Evolutionary conservation across 2,329 filamentous ascomycete species (phyloP), one percentile per base, ranked within the genome.

Genomic region (Xylariaceae sp.): DNA sequence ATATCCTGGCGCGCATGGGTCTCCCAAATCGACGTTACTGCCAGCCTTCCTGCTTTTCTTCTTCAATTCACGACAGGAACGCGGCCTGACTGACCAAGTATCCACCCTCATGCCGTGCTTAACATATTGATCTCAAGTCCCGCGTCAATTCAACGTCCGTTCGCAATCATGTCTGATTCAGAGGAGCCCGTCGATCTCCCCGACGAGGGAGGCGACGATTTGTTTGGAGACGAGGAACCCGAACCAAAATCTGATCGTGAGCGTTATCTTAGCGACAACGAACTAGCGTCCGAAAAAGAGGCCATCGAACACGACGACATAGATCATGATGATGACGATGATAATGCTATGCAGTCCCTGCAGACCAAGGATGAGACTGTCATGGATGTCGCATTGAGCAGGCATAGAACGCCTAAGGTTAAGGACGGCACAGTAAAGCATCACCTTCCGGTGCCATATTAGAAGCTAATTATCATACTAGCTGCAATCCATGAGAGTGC

Each of bases 401-500:
- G 89, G 39, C 89, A 92, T 69, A 79, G 83, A 44, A 75, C 87
- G 11, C 89, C 89, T 11, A 87, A 88, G 65, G 81, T 87, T 30
- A 85, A 81, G 59, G 86, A 92, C 67, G 85, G 85, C 66, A 82
- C 84, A 70, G 88, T 92, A 75, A 64, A 81, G 69, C 39, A 7
- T 6, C 10, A 21, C 11, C 33, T 21, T 18, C 16, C 3, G 16
- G 1, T 6, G 10, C 4, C 2, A 26, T 8, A 18, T n/a, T 18
- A 21, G 16, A 15, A 7, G 32, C 50, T 60, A 33, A 57, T 26
- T 26, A 15, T 21, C 62, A n/a, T 71, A 42, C 66, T 59, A 90
- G 87, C 77, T 90, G 42, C 87, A 88, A 70, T 78, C 87, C 4
- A 72, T 92, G 64, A 86, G 85, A 61, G 79, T 93, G 2, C 89